phyloP scores from a whole-genome alignment of 2,329 filamentous ascomycete species.

The Elsinoe ampelina region DNA sequence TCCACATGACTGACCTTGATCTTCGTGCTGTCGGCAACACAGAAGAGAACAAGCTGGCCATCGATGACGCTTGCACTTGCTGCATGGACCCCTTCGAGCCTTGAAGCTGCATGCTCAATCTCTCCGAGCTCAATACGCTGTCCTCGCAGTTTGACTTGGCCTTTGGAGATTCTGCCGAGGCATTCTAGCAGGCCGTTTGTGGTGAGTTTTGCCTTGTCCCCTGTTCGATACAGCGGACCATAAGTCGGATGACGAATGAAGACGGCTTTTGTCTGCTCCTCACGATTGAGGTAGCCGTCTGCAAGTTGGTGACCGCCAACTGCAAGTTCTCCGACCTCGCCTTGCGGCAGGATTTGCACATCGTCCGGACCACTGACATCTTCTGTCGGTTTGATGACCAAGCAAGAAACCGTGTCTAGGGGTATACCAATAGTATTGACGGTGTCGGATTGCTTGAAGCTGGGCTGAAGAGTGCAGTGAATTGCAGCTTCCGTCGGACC shows the following conservation, averaged over 20 bases:
- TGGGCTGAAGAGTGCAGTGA: slow-evolving; percentile 69
- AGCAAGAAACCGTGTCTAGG: slow-evolving; percentile 71
- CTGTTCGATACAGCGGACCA: slow-evolving; percentile 71
- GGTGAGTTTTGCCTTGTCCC: slow-evolving; percentile 67
- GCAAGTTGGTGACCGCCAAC: slow-evolving; percentile 75
- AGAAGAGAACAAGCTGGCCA: slow-evolving; percentile 66
- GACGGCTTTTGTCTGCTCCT: slow-evolving; percentile 60
- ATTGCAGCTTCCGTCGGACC: slow-evolving; percentile 88
- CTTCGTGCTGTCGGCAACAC: slow-evolving; percentile 42
- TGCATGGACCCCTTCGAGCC: slow-evolving; percentile 50
- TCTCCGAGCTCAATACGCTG: slow-evolving; percentile 72
- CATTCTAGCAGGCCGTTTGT: slow-evolving; percentile 67
- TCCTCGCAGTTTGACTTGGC: slow-evolving; percentile 79
- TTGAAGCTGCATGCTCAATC: slow-evolving; percentile 53
- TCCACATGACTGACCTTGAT: slow-evolving; percentile 40
- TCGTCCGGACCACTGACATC: slow-evolving; percentile 19
- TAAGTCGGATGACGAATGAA: slow-evolving; percentile 58
- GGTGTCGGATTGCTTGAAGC: slow-evolving; percentile 47
- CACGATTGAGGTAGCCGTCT: slow-evolving; percentile 69
- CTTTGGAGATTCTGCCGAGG: slow-evolving; percentile 66
- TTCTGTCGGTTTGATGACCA: slow-evolving; percentile 48
- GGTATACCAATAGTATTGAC: slow-evolving; percentile 67
- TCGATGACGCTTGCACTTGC: slow-evolving; percentile 58
- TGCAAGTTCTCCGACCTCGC: slow-evolving; percentile 68
- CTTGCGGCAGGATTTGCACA: slow-evolving; percentile 51